These are phyloP conservation scores for Comarum palustre DNA, from an alignment of 306 rosid species.

Conservation along the genomic window DNA sequence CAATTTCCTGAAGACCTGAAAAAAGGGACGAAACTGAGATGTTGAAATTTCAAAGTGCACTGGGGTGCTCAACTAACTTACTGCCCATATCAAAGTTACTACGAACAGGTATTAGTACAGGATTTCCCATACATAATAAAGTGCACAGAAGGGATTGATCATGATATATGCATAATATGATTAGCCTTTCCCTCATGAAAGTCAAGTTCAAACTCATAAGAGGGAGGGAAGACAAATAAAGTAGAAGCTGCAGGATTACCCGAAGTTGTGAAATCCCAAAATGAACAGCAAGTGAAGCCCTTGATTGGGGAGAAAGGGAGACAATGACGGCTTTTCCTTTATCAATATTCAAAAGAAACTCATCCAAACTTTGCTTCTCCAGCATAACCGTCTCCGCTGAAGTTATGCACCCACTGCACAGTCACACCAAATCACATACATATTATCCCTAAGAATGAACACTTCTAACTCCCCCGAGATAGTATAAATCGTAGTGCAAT, in stretches of 20 bases:
- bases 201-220: background rate
- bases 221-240: background rate
- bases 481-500: no score
- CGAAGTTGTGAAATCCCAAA: conserved; percentile 78
- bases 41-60: conserved; percentile 1
- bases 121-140: background rate
- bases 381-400: conserved; percentile 94
- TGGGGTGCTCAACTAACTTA: background rate
- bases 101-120: background rate
- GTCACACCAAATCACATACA: conserved; percentile 24
- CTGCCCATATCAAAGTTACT: background rate
- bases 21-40: conserved; percentile 12
- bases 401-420: conserved; percentile 87
- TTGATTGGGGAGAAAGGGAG: conserved; percentile 89
- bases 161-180: background rate
- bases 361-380: conserved; percentile 96
- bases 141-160: background rate
- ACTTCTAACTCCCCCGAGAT: background rate
- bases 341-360: conserved; percentile 63
- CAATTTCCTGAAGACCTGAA: conserved; percentile 74
- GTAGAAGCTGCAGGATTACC: conserved; percentile 34
- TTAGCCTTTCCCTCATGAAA: background rate
- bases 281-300: conserved; percentile 85
- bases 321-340: conserved; percentile 68
- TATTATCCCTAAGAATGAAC: background rate